A percentile compares a stretch with the other conserved stretches of the same genome.
phyloP scores from a whole-genome alignment of 768 basidiomycete genomes.

The Gymnopilus junonius region DNA sequence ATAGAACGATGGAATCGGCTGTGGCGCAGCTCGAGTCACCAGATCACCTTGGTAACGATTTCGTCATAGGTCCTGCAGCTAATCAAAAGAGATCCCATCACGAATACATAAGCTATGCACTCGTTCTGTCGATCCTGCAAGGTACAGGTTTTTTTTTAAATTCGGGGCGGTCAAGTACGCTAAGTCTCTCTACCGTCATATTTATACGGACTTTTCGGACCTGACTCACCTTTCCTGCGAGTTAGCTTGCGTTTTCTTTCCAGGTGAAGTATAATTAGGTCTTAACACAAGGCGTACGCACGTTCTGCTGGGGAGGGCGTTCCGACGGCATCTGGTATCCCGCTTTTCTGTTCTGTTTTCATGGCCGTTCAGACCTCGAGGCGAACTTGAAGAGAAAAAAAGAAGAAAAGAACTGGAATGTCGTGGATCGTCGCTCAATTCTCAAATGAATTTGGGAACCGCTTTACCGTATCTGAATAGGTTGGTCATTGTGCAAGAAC shows the following conservation, averaged over 20 bases:
- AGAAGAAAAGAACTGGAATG: too few relatives aligned
- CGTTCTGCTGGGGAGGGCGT: neutral
- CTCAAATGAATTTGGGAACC: too few relatives aligned
- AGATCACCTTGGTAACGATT: too few relatives aligned
- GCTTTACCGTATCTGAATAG: too few relatives aligned
- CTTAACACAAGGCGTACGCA: neutral
- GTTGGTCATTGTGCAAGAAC: neutral
- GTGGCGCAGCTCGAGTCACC: neutral
- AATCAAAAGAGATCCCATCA: neutral
- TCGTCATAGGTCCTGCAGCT: neutral
- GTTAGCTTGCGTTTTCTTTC: neutral
- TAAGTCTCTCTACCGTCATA: neutral
- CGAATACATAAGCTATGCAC: neutral
- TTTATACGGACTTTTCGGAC: neutral
- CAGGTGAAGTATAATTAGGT: neutral
- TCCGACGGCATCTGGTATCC: neutral
- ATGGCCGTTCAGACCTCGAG: constrained; percentile 1
- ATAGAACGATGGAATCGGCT: neutral
- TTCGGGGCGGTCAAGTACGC: neutral
- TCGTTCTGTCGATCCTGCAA: neutral
- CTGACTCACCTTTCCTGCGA: neutral
- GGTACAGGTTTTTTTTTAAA: neutral
- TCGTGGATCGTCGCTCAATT: neutral
- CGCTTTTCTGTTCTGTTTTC: neutral
- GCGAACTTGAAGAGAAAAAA: neutral